phyloP scores from a whole-genome alignment of 148 eudicot genomes.

The Silene uniflora region DNA sequence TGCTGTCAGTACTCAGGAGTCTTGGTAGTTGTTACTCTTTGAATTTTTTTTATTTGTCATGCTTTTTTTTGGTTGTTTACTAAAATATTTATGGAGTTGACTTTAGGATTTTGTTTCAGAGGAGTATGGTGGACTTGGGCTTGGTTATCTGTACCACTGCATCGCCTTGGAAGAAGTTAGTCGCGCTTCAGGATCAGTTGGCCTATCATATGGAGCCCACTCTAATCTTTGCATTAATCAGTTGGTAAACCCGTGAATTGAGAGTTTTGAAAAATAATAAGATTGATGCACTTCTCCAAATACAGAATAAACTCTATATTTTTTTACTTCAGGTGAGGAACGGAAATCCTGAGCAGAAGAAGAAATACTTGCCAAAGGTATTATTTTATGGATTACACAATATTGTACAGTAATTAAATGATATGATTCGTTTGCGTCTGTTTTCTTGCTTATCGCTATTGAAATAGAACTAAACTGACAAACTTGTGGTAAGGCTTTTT shows the following conservation, averaged over 20 bases:
- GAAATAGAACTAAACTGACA: not conserved
- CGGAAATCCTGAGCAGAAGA: conserved; percentile 78
- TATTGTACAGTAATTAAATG: not conserved
- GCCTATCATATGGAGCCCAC: conserved; percentile 94
- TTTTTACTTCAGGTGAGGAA: conserved; percentile 41
- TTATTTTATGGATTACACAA: conserved; percentile 1
- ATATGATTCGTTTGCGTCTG: not conserved
- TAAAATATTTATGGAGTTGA: not conserved
- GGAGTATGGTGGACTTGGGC: conserved; percentile 99
- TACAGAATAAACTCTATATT: too few relatives aligned
- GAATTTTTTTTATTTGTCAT: not conserved
- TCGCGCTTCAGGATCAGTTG: conserved; percentile 98
- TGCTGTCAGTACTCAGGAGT: too few relatives aligned
- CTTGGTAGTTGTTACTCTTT: too few relatives aligned
- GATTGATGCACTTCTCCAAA: too few relatives aligned
- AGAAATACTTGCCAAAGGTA: conserved; percentile 95
- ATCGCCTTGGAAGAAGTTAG: conserved; percentile 98
- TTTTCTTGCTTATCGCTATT: not conserved
- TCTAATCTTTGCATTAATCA: conserved; percentile 96
- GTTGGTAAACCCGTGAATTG: conserved; percentile 31
- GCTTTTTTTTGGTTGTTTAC: not conserved
- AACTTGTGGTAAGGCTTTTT: not conserved
- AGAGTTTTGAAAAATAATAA: not conserved
- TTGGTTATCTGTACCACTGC: conserved; percentile 96
- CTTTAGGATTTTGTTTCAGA: conserved; percentile 36